Conservation (phyloP, 1,284 basidiomycete species). For the Ustilago loliicola region DNA sequence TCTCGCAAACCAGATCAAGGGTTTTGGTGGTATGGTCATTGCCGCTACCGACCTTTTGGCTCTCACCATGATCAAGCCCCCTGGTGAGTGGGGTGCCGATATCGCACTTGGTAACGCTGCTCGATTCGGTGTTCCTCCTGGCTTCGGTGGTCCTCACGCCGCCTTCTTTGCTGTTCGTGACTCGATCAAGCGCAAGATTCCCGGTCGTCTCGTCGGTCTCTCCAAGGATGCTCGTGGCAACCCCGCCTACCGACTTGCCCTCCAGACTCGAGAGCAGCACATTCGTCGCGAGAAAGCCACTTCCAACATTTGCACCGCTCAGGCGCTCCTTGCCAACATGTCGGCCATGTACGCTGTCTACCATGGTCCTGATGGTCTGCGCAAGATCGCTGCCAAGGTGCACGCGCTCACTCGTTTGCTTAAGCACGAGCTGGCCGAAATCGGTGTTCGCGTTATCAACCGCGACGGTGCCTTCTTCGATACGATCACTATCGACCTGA, state of each 20-base stretch:
- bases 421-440: conserved; percentile 77
- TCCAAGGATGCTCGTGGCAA: conserved; percentile 87
- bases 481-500: conserved; percentile 88
- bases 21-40: conserved; percentile 82
- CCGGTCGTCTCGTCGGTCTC: conserved; percentile 90
- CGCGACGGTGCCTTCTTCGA: conserved; percentile 83
- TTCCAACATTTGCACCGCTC: conserved; percentile 70
- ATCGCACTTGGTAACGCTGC: conserved; percentile 95
- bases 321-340: conserved; percentile 69
- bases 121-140: conserved; percentile 81
- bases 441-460: conserved; percentile 78
- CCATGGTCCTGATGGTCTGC: conserved; percentile 89
- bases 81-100: conserved; percentile 98
- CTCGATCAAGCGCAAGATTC: conserved; percentile 95
- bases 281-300: conserved; percentile 70
- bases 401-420: conserved; percentile 89
- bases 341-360: conserved; percentile 78
- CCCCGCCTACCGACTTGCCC: conserved; percentile 89
- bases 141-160: conserved; percentile 74
- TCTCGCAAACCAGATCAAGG: conserved; percentile 81
- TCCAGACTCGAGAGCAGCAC: conserved; percentile 76
- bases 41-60: conserved; percentile 93
- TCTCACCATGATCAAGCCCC: conserved; percentile 91
- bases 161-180: conserved; percentile 97
- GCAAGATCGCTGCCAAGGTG: conserved; percentile 88